phyloP scores from a whole-genome alignment of 163 green algal species.

The Scenedesmus sp. region DNA sequence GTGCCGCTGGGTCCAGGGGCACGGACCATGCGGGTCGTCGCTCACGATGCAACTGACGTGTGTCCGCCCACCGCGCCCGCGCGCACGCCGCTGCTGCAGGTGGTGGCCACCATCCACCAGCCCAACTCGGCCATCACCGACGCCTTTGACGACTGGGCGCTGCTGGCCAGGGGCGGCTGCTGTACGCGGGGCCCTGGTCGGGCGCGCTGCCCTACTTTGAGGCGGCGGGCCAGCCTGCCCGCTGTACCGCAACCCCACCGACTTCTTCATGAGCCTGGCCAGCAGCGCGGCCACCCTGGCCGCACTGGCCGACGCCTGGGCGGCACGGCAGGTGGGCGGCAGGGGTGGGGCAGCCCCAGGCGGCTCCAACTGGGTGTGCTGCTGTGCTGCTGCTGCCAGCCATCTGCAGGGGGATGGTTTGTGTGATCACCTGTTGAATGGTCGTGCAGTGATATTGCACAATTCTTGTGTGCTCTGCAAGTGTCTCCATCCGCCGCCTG shows the following conservation, averaged over 20 bases:
- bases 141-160: slow-evolving; percentile 41
- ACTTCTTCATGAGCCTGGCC: slow-evolving; percentile 73
- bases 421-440: no score
- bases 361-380: no score
- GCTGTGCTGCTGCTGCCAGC: no score
- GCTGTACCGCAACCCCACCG: slow-evolving; percentile 75
- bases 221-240: slow-evolving; percentile 55
- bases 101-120: slow-evolving; percentile 83
- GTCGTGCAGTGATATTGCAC: no score
- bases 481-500: no score
- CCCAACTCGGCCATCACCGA: slow-evolving; percentile 71
- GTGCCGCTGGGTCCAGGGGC: no score
- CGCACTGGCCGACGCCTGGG: slow-evolving; percentile 13
- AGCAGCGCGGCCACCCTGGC: neutral
- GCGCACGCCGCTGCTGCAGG: slow-evolving; percentile 54
- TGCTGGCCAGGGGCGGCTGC: slow-evolving; percentile 33
- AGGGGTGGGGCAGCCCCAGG: neutral
- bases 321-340: neutral
- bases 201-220: slow-evolving; percentile 26
- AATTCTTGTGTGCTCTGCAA: no score
- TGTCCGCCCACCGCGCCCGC: no score
- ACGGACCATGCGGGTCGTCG: no score
- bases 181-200: slow-evolving; percentile 15
- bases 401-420: no score
- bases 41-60: no score